Evolutionary conservation across 2,329 filamentous ascomycete species (phyloP), one percentile per base, ranked within the genome.

Genomic region (Paecilomyces sp.): DNA sequence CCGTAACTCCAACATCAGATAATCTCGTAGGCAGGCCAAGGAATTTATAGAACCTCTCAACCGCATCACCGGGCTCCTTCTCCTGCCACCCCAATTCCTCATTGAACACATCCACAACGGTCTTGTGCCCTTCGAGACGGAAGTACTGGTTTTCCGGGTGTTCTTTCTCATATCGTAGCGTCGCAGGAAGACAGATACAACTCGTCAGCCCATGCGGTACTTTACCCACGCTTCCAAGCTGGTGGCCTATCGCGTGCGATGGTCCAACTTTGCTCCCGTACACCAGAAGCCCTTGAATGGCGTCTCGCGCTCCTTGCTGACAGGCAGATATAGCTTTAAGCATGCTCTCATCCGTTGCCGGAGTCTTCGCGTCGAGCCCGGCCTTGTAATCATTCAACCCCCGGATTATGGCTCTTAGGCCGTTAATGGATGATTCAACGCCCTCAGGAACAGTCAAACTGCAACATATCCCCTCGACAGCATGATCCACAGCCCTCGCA

Each of bases 51-150:
- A 62, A 22, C 55, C 68, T 24, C 58, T 63, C n/a, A 54, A 64
- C 34, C 65, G 68, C 53, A 58, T 65, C 34, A 57, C 63, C 72
- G 51, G 63, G 28, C 54, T 53, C 59, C 0, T 78, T 70, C 58
- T 77, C 71, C n/a, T 56, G 53, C 57, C 57, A 59, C 3, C 56
- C 28, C 9, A 59, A 31, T 1, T 53, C 52, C 8, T 56, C 30
- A 24, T 59, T 59, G 54, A 59, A 59, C 6, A 59, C 52, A 4
- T 22, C 11, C 15, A 59, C 22, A n/a, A 59, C 25, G 22, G 33
- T 30, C 8, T 25, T 31, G 30, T 59, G 57, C 4, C 36, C 54
- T 30, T 31, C 34, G 18, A 22, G 53, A 7, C 57, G 57, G 24
- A 31, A 55, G 3, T 33, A 41, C 4, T 24, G n/a, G n/a, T 53